A percentile compares a stretch with the other conserved stretches of the same genome.
These are phyloP conservation scores for Pseudogymnoascus sp. DNA, from an alignment of 2,329 filamentous ascomycete species.

Conservation along the genomic window DNA sequence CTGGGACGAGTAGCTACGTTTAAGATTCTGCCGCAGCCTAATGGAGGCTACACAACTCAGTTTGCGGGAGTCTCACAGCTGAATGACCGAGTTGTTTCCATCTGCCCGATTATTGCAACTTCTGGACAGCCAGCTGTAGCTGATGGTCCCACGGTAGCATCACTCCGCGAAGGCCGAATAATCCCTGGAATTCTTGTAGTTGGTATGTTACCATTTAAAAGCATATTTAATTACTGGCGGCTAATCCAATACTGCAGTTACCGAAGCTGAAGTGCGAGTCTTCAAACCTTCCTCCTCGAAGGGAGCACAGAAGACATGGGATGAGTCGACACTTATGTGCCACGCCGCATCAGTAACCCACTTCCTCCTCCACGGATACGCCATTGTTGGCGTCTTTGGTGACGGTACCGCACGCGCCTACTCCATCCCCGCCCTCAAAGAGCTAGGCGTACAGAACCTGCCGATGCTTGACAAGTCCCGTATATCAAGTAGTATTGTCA, in stretches of 20 bases:
- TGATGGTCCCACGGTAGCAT: constrained; percentile 66
- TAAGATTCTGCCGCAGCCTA: constrained; percentile 70
- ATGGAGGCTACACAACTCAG: constrained; percentile 64
- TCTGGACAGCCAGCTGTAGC: constrained; percentile 70
- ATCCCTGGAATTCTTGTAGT: constrained; percentile 76
- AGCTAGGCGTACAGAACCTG: constrained; percentile 64
- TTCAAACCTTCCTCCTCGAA: constrained; percentile 81
- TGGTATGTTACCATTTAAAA: constrained; percentile 39
- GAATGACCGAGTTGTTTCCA: constrained; percentile 64
- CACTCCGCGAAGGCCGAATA: constrained; percentile 65
- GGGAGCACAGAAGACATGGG: constrained; percentile 87
- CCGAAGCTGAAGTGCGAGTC: constrained; percentile 66
- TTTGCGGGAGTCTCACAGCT: constrained; percentile 61
- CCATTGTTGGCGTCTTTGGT: constrained; percentile 76
- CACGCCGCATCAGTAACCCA: constrained; percentile 72
- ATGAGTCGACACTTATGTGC: constrained; percentile 62
- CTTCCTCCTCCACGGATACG: constrained; percentile 67
- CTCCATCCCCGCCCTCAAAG: constrained; percentile 80
- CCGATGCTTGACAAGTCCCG: constrained; percentile 67
- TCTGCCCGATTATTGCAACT: constrained; percentile 73
- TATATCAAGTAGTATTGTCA: constrained; percentile 63
- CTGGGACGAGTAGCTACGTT: constrained; percentile 79
- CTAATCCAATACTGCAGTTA: constrained; percentile 37
- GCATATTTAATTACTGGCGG: not conserved
- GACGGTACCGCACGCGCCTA: constrained; percentile 75